These are phyloP conservation scores for Pseudopithomyces chartarum DNA, from an alignment of 2,329 filamentous ascomycete species.

Conservation along the genomic window DNA sequence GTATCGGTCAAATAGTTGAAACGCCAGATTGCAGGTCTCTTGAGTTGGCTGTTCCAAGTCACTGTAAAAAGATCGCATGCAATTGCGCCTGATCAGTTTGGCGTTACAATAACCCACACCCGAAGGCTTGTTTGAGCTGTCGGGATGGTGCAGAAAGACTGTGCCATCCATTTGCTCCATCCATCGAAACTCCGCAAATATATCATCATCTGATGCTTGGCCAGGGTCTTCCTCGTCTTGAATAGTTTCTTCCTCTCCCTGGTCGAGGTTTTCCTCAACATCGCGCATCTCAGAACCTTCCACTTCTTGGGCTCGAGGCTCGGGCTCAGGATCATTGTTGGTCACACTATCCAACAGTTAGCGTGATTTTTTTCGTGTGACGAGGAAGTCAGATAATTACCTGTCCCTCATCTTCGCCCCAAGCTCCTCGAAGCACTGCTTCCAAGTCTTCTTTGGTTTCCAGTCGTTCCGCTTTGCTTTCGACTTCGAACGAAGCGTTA, in stretches of 20 bases:
- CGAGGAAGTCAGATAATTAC: background rate
- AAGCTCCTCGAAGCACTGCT: background rate
- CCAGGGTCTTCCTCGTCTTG: background rate
- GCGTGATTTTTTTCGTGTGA: background rate
- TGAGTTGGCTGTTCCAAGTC: conserved; percentile 39
- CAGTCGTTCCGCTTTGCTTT: background rate
- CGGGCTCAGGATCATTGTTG: background rate
- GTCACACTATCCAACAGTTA: background rate
- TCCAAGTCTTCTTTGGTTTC: background rate
- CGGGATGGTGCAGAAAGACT: background rate
- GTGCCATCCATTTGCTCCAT: background rate
- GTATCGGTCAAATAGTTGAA: conserved; percentile 47
- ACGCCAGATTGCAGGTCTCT: conserved; percentile 39
- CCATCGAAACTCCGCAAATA: background rate
- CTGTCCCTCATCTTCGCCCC: background rate
- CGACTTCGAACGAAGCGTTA: background rate
- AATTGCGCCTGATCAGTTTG: background rate
- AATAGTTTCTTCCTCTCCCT: background rate
- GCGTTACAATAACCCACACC: conserved; percentile 3
- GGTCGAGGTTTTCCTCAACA: background rate
- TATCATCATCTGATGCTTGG: background rate
- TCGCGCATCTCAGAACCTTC: background rate
- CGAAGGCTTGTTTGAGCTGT: background rate
- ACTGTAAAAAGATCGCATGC: conserved; percentile 33
- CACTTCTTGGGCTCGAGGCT: background rate